A percentile compares a stretch with the other conserved stretches of the same genome.
phyloP scores from a whole-genome alignment of 1,284 basidiomycete genomes.

The Rugosomyces carneus region DNA sequence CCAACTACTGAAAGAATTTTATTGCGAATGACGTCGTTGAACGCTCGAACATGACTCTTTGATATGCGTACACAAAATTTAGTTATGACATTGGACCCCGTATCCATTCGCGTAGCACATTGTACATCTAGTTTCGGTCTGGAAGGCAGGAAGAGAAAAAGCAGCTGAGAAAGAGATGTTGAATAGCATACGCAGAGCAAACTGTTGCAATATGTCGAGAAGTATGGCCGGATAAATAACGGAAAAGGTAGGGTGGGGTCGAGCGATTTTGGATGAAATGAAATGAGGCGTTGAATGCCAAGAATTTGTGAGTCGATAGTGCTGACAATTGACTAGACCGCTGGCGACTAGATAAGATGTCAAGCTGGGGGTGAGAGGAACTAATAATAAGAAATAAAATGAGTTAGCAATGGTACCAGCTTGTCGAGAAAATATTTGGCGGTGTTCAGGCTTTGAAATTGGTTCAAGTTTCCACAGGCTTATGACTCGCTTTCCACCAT shows the following conservation, averaged over 20 bases:
- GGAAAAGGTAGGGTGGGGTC: constrained; percentile 11
- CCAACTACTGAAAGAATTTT: no score
- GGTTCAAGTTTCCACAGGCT: no score
- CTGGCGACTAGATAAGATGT: not conserved
- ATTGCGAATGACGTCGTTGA: no score
- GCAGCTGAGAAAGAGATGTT: constrained; percentile 8
- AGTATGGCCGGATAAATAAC: constrained; percentile 13
- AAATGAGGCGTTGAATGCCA: constrained; percentile 3
- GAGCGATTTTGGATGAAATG: no score
- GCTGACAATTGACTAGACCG: not conserved
- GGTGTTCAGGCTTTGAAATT: not conserved
- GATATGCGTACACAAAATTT: not conserved
- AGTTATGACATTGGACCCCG: not conserved
- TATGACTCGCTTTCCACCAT: constrained; percentile 70
- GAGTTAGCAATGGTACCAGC: constrained; percentile 1
- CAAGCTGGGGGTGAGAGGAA: constrained; percentile 2
- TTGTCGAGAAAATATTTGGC: constrained; percentile 2
- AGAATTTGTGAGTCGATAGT: not conserved
- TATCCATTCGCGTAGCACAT: no score
- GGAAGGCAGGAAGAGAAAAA: not conserved
- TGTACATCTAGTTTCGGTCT: no score
- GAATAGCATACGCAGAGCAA: not conserved
- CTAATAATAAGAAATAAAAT: constrained; percentile 14
- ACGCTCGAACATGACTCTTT: no score
- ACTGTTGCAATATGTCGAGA: constrained; percentile 2